Evolutionary conservation across 371 early-diverging fungal genomes (phyloP).

Genomic region (Vittaforma corneae): DNA sequence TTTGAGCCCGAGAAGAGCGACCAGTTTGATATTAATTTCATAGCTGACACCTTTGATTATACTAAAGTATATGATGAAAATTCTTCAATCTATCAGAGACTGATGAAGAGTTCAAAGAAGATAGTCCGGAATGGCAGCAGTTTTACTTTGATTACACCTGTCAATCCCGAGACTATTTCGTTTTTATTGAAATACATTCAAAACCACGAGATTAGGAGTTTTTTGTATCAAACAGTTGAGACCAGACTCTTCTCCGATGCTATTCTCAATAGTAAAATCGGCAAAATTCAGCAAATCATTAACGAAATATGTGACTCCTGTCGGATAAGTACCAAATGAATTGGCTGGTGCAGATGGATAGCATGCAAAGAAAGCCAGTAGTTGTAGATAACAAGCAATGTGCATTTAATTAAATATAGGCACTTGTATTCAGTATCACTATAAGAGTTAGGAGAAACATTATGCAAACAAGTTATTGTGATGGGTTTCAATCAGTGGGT

Average conservation of each 20-base stretch:
- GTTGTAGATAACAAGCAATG: too few relatives aligned
- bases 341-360: too few relatives aligned
- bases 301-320: too few relatives aligned
- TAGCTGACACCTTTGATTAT: conserved; percentile 18
- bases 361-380: too few relatives aligned
- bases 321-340: too few relatives aligned
- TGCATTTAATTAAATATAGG: too few relatives aligned
- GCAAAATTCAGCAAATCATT: too few relatives aligned
- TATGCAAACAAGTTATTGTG: too few relatives aligned
- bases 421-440: too few relatives aligned
- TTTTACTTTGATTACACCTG: conserved; percentile 13
- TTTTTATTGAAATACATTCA: not conserved
- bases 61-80: conserved; percentile 7
- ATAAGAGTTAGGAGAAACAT: too few relatives aligned
- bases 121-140: not conserved
- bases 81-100: conserved; percentile 1
- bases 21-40: conserved; percentile 6
- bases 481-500: too few relatives aligned
- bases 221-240: conserved; percentile 8
- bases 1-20: not conserved
- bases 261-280: not conserved
- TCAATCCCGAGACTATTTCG: not conserved
- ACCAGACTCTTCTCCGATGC: conserved; percentile 7
- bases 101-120: not conserved
- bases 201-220: not conserved